Base-by-base conservation (phyloP, 2,329 filamentous ascomycete species). In the Penicillium paneum region DNA sequence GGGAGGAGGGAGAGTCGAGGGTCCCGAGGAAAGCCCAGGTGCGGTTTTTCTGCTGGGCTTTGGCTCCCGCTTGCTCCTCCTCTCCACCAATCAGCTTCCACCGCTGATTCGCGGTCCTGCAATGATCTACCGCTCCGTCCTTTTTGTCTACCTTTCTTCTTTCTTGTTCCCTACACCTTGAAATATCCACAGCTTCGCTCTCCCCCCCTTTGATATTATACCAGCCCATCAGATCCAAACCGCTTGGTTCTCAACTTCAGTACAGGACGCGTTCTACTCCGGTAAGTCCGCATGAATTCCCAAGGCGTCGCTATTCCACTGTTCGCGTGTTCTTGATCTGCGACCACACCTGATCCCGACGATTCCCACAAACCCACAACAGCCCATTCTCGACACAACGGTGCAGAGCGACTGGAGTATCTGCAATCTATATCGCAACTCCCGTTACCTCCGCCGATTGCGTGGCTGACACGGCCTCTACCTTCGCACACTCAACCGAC, bases 41-140 rank as follows among this genome's bases (percentile, higher is more conserved):
- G 44, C 46, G 45, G 45, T 49, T 58, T 64, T 61, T 59, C 54
- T 57, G 56, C 43, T 54, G 58, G 56, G 36, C 53, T 63, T 64
- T 64, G 62, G 61, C 62, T 65, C 61, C 65, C 60, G 64, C 63
- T 53, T 67, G 64, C 70, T 71, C 71, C 71, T 73, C 69, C 62
- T 68, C 65, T 70, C 62, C 59, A 36, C 71, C 71, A 74, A 74
- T 74, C 66, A 74, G 19, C 44, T 34, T 31, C 52, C 57, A 47
- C 52, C 42, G 49, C 45, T 39, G 59, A 58, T 58, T 65, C 65
- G 67, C 65, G 64, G 63, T 66, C 51, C 51, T 53, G 51, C 51
- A 53, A 42, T 59, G 62, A 70, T 71, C 67, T 72, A 68, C 70
- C 67, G 67, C 71, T 69, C 70, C 67, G 48, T 67, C 65, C 67